Base-by-base conservation (phyloP, 1,284 basidiomycete species). In the Xerocomus amazonicus region DNA sequence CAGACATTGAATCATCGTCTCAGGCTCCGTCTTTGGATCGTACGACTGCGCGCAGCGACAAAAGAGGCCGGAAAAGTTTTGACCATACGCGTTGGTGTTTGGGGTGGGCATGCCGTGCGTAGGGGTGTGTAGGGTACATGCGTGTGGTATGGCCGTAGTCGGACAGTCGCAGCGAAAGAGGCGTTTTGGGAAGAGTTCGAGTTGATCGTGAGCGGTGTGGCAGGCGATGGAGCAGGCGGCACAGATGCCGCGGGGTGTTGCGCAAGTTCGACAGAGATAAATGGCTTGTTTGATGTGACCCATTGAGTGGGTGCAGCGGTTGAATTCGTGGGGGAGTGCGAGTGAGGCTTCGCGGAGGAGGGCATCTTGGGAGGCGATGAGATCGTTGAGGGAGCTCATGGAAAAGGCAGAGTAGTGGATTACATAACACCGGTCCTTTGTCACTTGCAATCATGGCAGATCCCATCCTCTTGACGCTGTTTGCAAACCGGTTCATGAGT, bases 401-500 rank as follows among this genome's bases (percentile, higher is more conserved):
- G 19, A 23, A 23, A 4, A 23, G 3, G 19, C n/a, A 23, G 3
- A 4, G 19, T 23, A 23, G n/a, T 23, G 2, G 19, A 23, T 23
- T 23, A 23, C 19, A 23, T 23, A 23, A 23, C 19, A 23, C 19
- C 19, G 4, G 19, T 23, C 19, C 19, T 23, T 23, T 23, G 19
- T 23, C 19, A 23, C 19, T 23, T 23, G 19, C n/a, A 23, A 23
- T 4, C 19, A 23, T 23, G 29, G 84, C 90, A 8, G 92, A 96
- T 66, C 90, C 92, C 1, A 92, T 96, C 58, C 71, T 94, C 33
- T 77, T 96, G 48, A 92, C 91, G 0, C 79, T 96, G 28, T 95
- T 95, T 60, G 90, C 90, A 23, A 93, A 95, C 63, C 84, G 92
- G 47, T 94, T 93, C 74, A 93, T 93, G 89, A 86, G 85, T 61